Conservation (phyloP, 1,284 basidiomycete genomes). For the Stereum hirsutum region DNA sequence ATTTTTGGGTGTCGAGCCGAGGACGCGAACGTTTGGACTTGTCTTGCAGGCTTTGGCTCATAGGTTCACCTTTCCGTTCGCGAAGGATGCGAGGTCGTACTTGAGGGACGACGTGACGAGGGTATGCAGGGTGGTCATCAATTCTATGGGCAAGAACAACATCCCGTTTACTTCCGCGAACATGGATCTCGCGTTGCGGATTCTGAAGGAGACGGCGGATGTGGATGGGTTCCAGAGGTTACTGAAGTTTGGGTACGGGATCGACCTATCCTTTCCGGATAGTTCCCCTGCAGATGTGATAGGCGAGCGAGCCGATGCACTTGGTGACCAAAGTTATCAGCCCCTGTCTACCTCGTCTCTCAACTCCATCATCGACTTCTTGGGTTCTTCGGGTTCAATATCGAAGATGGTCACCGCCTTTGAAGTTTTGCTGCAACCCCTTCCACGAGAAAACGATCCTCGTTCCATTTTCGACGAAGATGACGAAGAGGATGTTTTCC, state of each 20-base stretch:
- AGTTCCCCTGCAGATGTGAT: slow-evolving; percentile 36
- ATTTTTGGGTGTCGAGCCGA: slow-evolving; percentile 32
- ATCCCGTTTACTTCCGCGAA: slow-evolving; percentile 46
- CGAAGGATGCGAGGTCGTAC: slow-evolving; percentile 21
- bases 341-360: slow-evolving; percentile 49
- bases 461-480: slow-evolving; percentile 51
- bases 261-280: slow-evolving; percentile 68
- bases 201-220: slow-evolving; percentile 57
- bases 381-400: slow-evolving; percentile 48
- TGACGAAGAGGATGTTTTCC: slow-evolving; percentile 42
- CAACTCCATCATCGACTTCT: slow-evolving; percentile 61
- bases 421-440: slow-evolving; percentile 65
- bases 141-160: slow-evolving; percentile 40
- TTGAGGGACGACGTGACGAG: slow-evolving; percentile 31
- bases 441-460: slow-evolving; percentile 37
- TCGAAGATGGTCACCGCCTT: slow-evolving; percentile 65
- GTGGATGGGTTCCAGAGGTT: slow-evolving; percentile 42
- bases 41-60: slow-evolving; percentile 59
- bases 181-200: slow-evolving; percentile 55
- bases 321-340: slow-evolving; percentile 9
- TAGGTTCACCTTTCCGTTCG: slow-evolving; percentile 49
- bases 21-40: slow-evolving; percentile 47
- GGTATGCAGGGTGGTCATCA: slow-evolving; percentile 40
- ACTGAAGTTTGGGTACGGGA: slow-evolving; percentile 57
- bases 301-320: slow-evolving; percentile 6